Conservation (phyloP, 2,329 filamentous ascomycete species). For the Fusarium subglutinans region DNA sequence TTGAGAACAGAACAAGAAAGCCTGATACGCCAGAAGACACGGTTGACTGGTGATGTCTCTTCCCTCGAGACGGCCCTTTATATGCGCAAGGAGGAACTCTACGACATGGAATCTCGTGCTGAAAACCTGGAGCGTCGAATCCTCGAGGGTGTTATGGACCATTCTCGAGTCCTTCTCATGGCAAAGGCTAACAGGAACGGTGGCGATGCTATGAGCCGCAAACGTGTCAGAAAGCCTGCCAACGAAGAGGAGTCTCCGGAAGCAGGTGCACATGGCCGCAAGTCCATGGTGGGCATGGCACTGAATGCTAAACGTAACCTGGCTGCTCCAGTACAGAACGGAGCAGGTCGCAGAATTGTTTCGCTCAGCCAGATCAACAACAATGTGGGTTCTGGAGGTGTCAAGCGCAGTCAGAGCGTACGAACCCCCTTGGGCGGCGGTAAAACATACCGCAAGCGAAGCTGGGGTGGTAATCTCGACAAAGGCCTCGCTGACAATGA, state of each 20-base stretch:
- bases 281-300: slow-evolving; percentile 61
- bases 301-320: slow-evolving; percentile 62
- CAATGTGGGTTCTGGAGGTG: slow-evolving; percentile 70
- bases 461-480: slow-evolving; percentile 67
- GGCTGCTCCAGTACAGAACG: slow-evolving; percentile 56
- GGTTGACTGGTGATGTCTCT: slow-evolving; percentile 85
- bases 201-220: slow-evolving; percentile 67
- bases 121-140: slow-evolving; percentile 92
- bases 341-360: slow-evolving; percentile 80
- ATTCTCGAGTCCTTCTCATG: slow-evolving; percentile 90
- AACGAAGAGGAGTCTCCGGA: slow-evolving; percentile 35
- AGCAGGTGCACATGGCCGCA: slow-evolving; percentile 38
- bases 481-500: slow-evolving; percentile 64
- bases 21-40: slow-evolving; percentile 79
- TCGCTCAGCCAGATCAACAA: slow-evolving; percentile 90
- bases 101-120: slow-evolving; percentile 88
- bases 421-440: slow-evolving; percentile 62
- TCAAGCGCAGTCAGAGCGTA: slow-evolving; percentile 83
- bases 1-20: slow-evolving; percentile 78
- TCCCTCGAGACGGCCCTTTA: slow-evolving; percentile 90
- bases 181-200: slow-evolving; percentile 64
- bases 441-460: slow-evolving; percentile 69
- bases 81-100: slow-evolving; percentile 89
- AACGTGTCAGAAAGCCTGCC: slow-evolving; percentile 59
- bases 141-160: slow-evolving; percentile 93